Percentiles rank a stretch among this genome's conserved stretches.
phyloP scores from a whole-genome alignment of 2,329 filamentous ascomycete genomes.

The Sporothrix protearum region DNA sequence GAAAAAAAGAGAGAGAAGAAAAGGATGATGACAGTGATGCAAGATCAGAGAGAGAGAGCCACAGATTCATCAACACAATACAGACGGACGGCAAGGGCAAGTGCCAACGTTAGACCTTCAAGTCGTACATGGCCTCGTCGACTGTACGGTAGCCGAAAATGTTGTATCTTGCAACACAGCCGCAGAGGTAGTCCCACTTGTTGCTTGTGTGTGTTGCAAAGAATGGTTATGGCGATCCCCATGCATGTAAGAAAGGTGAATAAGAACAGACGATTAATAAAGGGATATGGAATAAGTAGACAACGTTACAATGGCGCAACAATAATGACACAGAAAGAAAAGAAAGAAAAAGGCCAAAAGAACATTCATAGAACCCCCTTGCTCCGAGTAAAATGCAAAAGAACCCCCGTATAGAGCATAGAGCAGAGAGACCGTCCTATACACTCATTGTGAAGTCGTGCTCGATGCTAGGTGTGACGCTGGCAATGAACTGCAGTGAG shows the following conservation, averaged over 20 bases:
- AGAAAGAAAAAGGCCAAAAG: not conserved
- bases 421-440: conserved; percentile 6
- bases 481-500: conserved; percentile 23
- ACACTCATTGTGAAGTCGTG: conserved; percentile 26
- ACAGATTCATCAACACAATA: not conserved
- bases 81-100: not conserved
- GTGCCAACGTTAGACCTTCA: not conserved
- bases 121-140: not conserved
- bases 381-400: conserved; percentile 1
- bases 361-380: not conserved
- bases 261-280: not conserved
- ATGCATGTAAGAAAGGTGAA: too few species aligned
- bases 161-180: not conserved
- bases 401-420: not conserved
- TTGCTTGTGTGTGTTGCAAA: too few species aligned
- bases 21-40: not conserved
- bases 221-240: too few species aligned
- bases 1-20: too few species aligned
- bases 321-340: not conserved
- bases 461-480: conserved; percentile 24
- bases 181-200: too few species aligned
- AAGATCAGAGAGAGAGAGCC: not conserved
- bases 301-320: not conserved
- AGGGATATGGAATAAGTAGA: not conserved
- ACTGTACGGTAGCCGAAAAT: not conserved